A percentile compares a stretch with the other conserved stretches of the same genome.
phyloP scores from a whole-genome alignment of 176 grass and related monocot species.

The Eleusine indica region DNA sequence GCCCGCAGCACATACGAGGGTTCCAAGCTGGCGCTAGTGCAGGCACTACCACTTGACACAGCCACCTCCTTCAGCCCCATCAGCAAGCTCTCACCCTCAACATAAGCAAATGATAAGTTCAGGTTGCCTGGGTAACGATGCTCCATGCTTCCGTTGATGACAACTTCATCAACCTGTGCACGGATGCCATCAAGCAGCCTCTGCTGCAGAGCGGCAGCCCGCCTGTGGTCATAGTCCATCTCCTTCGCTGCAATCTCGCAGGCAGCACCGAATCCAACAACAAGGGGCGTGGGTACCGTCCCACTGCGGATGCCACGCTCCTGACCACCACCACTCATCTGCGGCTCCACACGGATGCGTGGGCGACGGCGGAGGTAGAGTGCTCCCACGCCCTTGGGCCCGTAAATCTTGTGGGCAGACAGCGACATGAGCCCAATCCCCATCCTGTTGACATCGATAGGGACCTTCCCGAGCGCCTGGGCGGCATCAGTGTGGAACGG shows the following conservation, averaged over 20 bases:
- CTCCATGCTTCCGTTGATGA: conserved; percentile 93
- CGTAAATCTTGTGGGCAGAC: conserved; percentile 91
- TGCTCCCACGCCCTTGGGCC: conserved; percentile 87
- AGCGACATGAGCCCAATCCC: conserved; percentile 91
- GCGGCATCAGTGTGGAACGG: conserved; percentile 92
- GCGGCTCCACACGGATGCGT: conserved; percentile 82
- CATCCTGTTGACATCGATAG: conserved; percentile 77
- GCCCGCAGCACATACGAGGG: conserved; percentile 86
- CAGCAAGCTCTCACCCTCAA: conserved; percentile 91
- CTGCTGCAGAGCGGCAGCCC: conserved; percentile 46
- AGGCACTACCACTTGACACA: conserved; percentile 89
- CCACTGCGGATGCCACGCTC: conserved; percentile 93
- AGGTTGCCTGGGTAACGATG: conserved; percentile 88
- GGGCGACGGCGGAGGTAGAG: conserved; percentile 89
- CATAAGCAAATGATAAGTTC: conserved; percentile 88
- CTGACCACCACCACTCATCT: conserved; percentile 94
- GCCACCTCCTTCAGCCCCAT: conserved; percentile 99
- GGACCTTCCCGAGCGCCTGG: conserved; percentile 82
- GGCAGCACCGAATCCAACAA: conserved; percentile 81
- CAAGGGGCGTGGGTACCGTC: conserved; percentile 79
- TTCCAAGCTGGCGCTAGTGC: conserved; percentile 93
- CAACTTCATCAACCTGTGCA: conserved; percentile 64
- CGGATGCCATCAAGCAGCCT: conserved; percentile 70
- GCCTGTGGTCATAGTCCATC: conserved; percentile 81
- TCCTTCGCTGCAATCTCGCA: conserved; percentile 78